Evolutionary conservation across 345 rosid species (phyloP).

Genomic region (Linum trigynum): DNA sequence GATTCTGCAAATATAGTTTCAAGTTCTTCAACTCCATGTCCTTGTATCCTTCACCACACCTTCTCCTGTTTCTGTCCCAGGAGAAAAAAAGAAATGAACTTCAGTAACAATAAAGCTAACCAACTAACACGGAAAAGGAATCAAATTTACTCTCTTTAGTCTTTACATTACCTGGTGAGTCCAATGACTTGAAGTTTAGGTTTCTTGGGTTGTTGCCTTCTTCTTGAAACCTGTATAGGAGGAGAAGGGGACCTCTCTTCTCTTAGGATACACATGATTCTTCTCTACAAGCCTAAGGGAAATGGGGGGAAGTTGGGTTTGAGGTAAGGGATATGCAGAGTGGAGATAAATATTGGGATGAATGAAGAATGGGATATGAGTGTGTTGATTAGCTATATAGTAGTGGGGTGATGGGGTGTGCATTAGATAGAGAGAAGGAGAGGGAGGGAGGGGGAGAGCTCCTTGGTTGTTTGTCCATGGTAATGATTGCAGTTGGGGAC

Average conservation of each 20-base stretch:
- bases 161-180: slow-evolving; percentile 26
- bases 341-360: slow-evolving; percentile 22
- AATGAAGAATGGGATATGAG: not conserved
- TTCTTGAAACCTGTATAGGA: slow-evolving; percentile 20
- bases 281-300: too few relatives aligned
- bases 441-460: not conserved
- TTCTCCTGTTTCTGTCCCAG: slow-evolving; percentile 18
- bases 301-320: slow-evolving; percentile 7
- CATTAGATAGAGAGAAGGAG: slow-evolving; percentile 7
- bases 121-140: not conserved
- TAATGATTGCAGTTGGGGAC: not conserved
- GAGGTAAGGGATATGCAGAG: slow-evolving; percentile 11
- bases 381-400: not conserved
- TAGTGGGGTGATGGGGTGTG: slow-evolving; percentile 11
- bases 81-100: not conserved
- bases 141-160: not conserved
- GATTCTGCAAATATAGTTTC: slow-evolving; percentile 55
- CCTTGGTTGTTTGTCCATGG: not conserved
- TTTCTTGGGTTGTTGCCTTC: slow-evolving; percentile 30
- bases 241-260: slow-evolving; percentile 23
- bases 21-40: slow-evolving; percentile 47
- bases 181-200: slow-evolving; percentile 37
- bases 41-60: slow-evolving; percentile 15
- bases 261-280: slow-evolving; percentile 31
- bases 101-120: not conserved